phyloP scores from a whole-genome alignment of 176 grass and related monocot genomes.

The Paspalum vaginatum region DNA sequence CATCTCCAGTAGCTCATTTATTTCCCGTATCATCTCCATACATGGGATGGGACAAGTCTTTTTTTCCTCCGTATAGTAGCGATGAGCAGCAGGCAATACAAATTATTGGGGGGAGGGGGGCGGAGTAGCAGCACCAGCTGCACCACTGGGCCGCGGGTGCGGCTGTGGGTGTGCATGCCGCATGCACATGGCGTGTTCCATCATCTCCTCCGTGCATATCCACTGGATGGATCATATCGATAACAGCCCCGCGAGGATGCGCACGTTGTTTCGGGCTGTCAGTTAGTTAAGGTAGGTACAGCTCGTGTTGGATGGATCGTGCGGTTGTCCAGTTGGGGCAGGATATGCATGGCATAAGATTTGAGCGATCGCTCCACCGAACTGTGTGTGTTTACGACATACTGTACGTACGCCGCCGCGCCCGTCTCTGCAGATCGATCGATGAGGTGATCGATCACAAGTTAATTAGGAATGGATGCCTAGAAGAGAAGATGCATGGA shows the following conservation, averaged over 20 bases:
- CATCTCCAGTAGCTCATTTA: too few relatives aligned
- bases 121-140: too few relatives aligned
- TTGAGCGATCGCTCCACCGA: background rate
- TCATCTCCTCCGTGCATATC: background rate
- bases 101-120: slow-evolving; percentile 27
- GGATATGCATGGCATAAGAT: background rate
- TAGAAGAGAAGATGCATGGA: too few relatives aligned
- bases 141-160: background rate
- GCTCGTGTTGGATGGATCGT: background rate
- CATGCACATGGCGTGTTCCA: slow-evolving; percentile 51
- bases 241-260: background rate
- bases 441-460: too few relatives aligned
- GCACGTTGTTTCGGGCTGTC: slow-evolving; percentile 35
- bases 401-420: too few relatives aligned
- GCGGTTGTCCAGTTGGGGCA: background rate
- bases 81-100: background rate
- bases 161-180: slow-evolving; percentile 30
- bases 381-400: too few relatives aligned
- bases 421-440: too few relatives aligned
- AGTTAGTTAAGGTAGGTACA: slow-evolving; percentile 29
- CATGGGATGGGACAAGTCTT: slow-evolving; percentile 8
- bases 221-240: slow-evolving; percentile 2
- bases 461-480: too few relatives aligned
- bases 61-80: background rate
- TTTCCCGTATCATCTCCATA: too few relatives aligned